phyloP scores from a whole-genome alignment of 768 basidiomycete species.

The Auricularia auricula-judae region DNA sequence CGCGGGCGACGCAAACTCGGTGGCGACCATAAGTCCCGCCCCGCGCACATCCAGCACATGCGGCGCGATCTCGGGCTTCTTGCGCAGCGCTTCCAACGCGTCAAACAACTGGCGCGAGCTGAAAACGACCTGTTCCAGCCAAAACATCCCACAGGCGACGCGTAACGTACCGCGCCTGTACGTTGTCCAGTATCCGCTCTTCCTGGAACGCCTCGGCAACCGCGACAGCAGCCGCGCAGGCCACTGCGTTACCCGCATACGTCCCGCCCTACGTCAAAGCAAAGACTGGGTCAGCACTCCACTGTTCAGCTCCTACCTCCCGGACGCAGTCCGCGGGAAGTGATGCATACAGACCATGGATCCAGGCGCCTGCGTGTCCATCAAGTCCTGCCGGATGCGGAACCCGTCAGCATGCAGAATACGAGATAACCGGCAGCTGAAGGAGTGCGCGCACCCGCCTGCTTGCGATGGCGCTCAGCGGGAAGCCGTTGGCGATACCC shows the following conservation, averaged over 20 bases:
- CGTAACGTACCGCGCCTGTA: constrained; percentile 45
- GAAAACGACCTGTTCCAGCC: constrained; percentile 3
- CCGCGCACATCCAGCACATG: constrained; percentile 83
- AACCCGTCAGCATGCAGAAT: background rate
- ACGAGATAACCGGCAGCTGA: background rate
- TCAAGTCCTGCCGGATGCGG: constrained; percentile 48
- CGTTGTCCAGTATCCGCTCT: constrained; percentile 77
- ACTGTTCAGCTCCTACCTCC: background rate
- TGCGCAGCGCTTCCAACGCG: constrained; percentile 44
- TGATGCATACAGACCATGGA: constrained; percentile 42
- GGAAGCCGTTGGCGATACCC: constrained; percentile 90
- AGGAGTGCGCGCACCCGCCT: constrained; percentile 3
- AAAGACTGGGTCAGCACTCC: background rate
- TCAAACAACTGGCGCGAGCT: constrained; percentile 67
- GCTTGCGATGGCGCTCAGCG: constrained; percentile 76
- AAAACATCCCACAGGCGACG: background rate
- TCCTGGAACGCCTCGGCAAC: constrained; percentile 66
- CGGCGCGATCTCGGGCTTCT: constrained; percentile 38
- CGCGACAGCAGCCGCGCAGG: constrained; percentile 84
- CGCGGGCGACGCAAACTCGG: constrained; percentile 64
- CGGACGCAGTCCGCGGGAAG: background rate
- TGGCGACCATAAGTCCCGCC: constrained; percentile 77
- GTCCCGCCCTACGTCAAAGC: constrained; percentile 54
- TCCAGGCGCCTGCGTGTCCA: constrained; percentile 69
- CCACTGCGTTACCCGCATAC: constrained; percentile 85